Conservation (phyloP, 352 stramenopile genomes). For the Phytophthora nicotianae region DNA sequence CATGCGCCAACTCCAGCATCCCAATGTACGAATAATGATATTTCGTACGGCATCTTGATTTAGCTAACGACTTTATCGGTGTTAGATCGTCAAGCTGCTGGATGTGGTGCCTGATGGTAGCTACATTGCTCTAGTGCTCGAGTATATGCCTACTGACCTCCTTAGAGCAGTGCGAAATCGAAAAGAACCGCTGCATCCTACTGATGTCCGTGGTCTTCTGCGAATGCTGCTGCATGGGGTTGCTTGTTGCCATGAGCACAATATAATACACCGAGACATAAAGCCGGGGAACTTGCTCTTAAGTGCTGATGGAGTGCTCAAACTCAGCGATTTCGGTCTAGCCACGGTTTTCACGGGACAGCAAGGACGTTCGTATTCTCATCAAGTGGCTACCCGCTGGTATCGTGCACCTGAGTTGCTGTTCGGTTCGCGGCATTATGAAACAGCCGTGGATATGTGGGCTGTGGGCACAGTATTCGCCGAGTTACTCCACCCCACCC, state of each 20-base stretch:
- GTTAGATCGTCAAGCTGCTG: slow-evolving; percentile 67
- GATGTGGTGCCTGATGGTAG: slow-evolving; percentile 64
- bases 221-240: slow-evolving; percentile 74
- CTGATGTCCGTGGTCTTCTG: slow-evolving; percentile 61
- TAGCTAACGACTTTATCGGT: neutral
- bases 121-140: slow-evolving; percentile 69
- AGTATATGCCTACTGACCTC: slow-evolving; percentile 73
- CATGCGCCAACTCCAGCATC: slow-evolving; percentile 73
- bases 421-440: slow-evolving; percentile 70
- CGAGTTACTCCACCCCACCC: slow-evolving; percentile 62
- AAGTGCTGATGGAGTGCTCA: slow-evolving; percentile 56
- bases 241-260: slow-evolving; percentile 59
- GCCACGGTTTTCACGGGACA: slow-evolving; percentile 61
- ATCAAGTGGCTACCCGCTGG: slow-evolving; percentile 84
- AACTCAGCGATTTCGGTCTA: slow-evolving; percentile 84
- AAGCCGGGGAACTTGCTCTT: slow-evolving; percentile 79
- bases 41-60: neutral
- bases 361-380: slow-evolving; percentile 51
- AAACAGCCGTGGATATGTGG: slow-evolving; percentile 76
- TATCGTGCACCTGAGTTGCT: slow-evolving; percentile 85
- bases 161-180: slow-evolving; percentile 59
- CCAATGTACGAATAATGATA: slow-evolving; percentile 44
- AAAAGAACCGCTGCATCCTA: slow-evolving; percentile 36
- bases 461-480: slow-evolving; percentile 66
- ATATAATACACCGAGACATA: slow-evolving; percentile 77